Percentiles rank a stretch among this genome's conserved stretches.
phyloP scores from a whole-genome alignment of 192 early-diverging fungal species.

The Paraglomus brasilianum region DNA sequence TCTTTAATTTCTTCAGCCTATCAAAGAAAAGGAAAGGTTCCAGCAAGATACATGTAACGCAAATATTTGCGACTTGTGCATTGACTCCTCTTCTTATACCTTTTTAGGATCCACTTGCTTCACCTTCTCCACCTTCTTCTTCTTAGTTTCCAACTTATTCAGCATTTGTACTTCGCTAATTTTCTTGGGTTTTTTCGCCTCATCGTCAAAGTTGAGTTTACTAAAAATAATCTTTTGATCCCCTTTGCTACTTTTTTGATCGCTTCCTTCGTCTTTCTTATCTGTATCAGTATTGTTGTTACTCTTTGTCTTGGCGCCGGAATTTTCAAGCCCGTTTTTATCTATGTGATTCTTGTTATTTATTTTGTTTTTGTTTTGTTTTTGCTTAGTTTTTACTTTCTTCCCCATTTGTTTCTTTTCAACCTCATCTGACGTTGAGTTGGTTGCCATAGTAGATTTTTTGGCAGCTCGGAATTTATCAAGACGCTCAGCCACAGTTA shows the following conservation, averaged over 20 bases:
- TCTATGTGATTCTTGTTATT: constrained; percentile 29
- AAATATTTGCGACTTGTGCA: too few relatives aligned
- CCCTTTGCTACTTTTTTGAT: constrained; percentile 59
- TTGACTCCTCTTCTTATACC: constrained; percentile 32
- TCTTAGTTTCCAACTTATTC: constrained; percentile 69
- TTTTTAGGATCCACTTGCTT: constrained; percentile 61
- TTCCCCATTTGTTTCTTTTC: constrained; percentile 49
- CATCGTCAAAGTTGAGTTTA: constrained; percentile 63
- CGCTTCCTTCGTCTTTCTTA: constrained; percentile 43
- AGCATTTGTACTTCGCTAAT: constrained; percentile 62
- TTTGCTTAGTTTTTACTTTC: constrained; percentile 40
- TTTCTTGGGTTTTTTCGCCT: constrained; percentile 66
- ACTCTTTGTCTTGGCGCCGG: constrained; percentile 47
- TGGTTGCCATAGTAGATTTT: constrained; percentile 64
- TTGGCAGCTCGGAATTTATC: constrained; percentile 40
- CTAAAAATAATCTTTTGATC: constrained; percentile 62
- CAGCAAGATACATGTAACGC: too few relatives aligned
- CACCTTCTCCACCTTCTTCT: constrained; percentile 74
- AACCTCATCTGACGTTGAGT: constrained; percentile 73
- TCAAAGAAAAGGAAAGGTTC: not conserved
- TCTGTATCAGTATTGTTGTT: constrained; percentile 50
- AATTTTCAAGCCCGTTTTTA: constrained; percentile 36
- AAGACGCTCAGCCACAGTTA: constrained; percentile 15
- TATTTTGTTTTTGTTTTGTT: constrained; percentile 33
- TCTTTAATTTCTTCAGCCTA: constrained; percentile 66